Percentiles rank a stretch among this genome's conserved stretches.
Conservation (phyloP, 495 filamentous ascomycete species). For the Penicillium angulare region DNA sequence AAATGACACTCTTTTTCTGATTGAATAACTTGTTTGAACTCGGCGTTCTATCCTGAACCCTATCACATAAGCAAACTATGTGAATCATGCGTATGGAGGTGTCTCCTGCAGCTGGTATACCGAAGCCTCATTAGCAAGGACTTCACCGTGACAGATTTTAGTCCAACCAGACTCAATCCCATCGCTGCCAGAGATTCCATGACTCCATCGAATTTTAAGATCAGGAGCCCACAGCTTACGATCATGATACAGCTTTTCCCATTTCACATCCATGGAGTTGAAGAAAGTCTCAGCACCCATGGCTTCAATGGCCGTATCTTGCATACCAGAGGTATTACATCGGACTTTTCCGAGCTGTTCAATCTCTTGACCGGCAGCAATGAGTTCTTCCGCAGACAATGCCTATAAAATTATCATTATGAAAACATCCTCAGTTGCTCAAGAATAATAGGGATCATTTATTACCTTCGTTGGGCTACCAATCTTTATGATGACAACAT, state of each 20-base stretch:
- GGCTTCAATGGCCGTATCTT: conserved; percentile 32
- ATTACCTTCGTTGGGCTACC: conserved; percentile 40
- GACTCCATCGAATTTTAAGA: conserved; percentile 39
- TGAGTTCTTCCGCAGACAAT: conserved; percentile 25
- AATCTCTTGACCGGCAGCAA: conserved; percentile 1
- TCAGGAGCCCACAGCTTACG: conserved; percentile 30
- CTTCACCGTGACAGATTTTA: conserved; percentile 35
- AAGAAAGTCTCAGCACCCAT: conserved; percentile 34
- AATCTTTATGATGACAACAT: conserved; percentile 35
- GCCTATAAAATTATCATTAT: conserved; percentile 9
- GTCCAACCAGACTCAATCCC: conserved; percentile 46
- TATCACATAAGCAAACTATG: too few relatives aligned
- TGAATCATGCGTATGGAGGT: too few relatives aligned
- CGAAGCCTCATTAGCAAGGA: conserved; percentile 40
- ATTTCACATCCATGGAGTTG: conserved; percentile 19
- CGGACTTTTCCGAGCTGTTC: conserved; percentile 24
- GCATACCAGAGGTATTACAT: conserved; percentile 44
- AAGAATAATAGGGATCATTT: not conserved
- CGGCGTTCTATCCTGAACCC: too few relatives aligned
- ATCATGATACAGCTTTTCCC: conserved; percentile 31
- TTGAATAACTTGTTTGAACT: too few relatives aligned
- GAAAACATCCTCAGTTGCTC: not conserved
- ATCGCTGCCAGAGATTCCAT: conserved; percentile 36
- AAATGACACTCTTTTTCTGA: too few relatives aligned
- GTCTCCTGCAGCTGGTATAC: conserved; percentile 33